Evolutionary conservation across 2,329 filamentous ascomycete genomes (phyloP), one percentile per base, ranked within the genome.

Genomic region (Ophiognomonia clavigignenti-juglandacearum): DNA sequence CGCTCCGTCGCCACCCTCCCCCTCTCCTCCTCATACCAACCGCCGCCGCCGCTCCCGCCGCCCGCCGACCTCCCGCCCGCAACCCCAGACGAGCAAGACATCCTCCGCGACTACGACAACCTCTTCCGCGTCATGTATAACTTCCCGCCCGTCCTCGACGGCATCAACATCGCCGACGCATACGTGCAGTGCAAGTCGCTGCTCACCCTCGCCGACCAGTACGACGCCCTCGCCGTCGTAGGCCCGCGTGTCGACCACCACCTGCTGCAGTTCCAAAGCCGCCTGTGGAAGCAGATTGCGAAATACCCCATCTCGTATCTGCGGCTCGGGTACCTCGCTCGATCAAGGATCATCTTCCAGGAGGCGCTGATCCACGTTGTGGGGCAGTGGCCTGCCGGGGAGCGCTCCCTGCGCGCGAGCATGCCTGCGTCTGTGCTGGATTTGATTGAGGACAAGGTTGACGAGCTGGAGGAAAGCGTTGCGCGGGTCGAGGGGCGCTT

Each of bases 111-210:
- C 69, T 96, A 97, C 66, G 90, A 96, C 64, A 96, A 96, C 64
- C 77, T 97, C 19, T 95, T 97, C 64, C 87, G 91, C 58, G 86
- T 93, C 53, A 96, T 96, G 72, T 97, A 97, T 74, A 96, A 96
- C 65, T 88, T 95, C 63, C 73, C 89, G 0, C 92, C 92, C 0
- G 62, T 82, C 0, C 77, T 97, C 26, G 91, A 96, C 66, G 78
- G 80, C 22, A 77, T 93, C 64, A 95, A 93, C 64, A 95, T 97
- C 54, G 89, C 90, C 45, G 86, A 90, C 52, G 90, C 91, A 20
- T 96, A 96, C 61, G 84, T 93, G 36, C 89, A 96, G 66, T 96
- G 89, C 77, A 96, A 96, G 67, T 86, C 88, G 11, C 78, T 97
- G 3, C 78, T 97, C 34, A 81, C 82, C 11, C 75, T 96, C 16